These are phyloP conservation scores for Torrubiellomyces zombiae DNA, from an alignment of 2,329 filamentous ascomycete species.

Conservation along the genomic window DNA sequence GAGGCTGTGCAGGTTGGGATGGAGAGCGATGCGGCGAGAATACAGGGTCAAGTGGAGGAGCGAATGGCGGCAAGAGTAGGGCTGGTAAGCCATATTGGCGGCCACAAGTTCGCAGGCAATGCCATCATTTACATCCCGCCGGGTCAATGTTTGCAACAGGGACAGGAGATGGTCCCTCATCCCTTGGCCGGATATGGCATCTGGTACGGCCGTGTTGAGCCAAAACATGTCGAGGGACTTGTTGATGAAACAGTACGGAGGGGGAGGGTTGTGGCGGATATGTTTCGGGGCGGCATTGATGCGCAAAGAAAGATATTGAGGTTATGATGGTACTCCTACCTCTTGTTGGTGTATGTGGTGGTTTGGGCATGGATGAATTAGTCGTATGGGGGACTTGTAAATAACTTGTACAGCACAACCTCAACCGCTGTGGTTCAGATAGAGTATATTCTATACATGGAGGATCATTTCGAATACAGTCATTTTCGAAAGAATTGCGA, in stretches of 20 bases:
- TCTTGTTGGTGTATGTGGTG: too few relatives aligned
- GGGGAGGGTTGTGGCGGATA: conserved; percentile 51
- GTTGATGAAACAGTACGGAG: conserved; percentile 51
- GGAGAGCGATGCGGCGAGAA: conserved; percentile 4
- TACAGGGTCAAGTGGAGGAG: conserved; percentile 6
- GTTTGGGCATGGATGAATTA: too few relatives aligned
- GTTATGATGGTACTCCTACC: conserved; percentile 18
- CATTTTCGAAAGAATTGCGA: too few relatives aligned
- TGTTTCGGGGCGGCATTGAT: conserved; percentile 56
- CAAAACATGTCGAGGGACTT: conserved; percentile 60
- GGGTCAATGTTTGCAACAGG: conserved; percentile 18
- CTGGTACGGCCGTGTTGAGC: conserved; percentile 70
- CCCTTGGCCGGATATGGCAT: conserved; percentile 54
- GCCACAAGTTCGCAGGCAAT: conserved; percentile 76
- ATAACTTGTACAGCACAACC: too few relatives aligned
- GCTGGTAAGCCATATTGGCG: conserved; percentile 63
- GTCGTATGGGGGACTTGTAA: too few relatives aligned
- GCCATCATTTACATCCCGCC: conserved; percentile 67
- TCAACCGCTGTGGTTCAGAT: too few relatives aligned
- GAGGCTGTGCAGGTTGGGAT: conserved; percentile 23
- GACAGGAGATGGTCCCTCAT: conserved; percentile 31
- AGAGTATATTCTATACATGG: too few relatives aligned
- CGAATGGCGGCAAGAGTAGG: conserved; percentile 41
- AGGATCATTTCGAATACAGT: too few relatives aligned
- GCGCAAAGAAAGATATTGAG: conserved; percentile 34